Base-by-base conservation (phyloP, 768 basidiomycete genomes). In the Trametes elegans region DNA sequence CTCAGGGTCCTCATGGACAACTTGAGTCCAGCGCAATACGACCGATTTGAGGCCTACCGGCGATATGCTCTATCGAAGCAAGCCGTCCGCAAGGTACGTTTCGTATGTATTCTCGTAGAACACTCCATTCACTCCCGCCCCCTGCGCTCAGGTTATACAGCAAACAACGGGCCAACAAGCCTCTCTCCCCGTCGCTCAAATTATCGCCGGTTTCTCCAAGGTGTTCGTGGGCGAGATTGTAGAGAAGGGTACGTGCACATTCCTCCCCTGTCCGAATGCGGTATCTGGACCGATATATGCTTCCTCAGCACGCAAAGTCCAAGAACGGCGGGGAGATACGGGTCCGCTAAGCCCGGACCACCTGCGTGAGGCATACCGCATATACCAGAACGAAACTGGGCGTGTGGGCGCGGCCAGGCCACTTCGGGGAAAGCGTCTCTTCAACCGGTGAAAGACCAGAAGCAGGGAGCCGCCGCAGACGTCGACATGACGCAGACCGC, bases 221-320 rank as follows among this genome's bases (percentile, higher is more conserved):
- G 91, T 96, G 0, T 96, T 94, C 57, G 91, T 96, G 3, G 93
- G 93, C 3, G 93, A 95, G 68, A 89, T 96, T 5, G 81, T 94
- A 16, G 93, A 94, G 66, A 89, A 88, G 72, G 92, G 92, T 90
- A 44, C 51, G 76, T 64, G 1, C 5, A 8, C 50, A 2, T 16
- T 28, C 8, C 29, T 40, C 34, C 19, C 0, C 24, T 29, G 24
- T 26, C 21, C 32, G 21, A 21, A 29, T 23, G 34, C 23, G n/a
- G n/a, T n/a, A 41, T 34, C 2, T 0, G 11, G 45, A 7, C 36
- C 50, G 18, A 26, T 26, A 14, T 18, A 41, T 4, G 50, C 8
- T n/a, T 32, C 19, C 26, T 7, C 64, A 93, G 93, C 91, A 19
- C 88, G 91, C 8, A 76, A 79, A 5, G 87, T 90, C 0, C 93